Base-by-base conservation (phyloP, 768 basidiomycete species). In the Mycena belliarum region DNA sequence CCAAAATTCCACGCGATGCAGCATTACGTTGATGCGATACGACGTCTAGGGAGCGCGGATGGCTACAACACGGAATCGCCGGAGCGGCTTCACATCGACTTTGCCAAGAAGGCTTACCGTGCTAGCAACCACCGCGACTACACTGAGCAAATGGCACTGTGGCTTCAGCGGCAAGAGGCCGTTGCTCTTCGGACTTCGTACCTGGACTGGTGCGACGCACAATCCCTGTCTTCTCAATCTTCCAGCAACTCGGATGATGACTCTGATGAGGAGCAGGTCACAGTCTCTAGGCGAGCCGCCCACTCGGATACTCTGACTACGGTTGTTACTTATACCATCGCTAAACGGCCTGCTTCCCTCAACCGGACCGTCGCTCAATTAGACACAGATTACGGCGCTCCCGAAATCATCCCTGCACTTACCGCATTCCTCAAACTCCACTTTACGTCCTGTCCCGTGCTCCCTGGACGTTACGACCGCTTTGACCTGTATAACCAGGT, bases 91-190 rank as follows among this genome's bases (percentile, higher is more conserved):
- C 37, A 38, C 10, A 38, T 38, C 3, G 37, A 38, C 18, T 38
- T 38, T n/a, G 37, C 37, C 3, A 38, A 38, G 10, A 38, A 38
- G 18, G 37, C 37, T 38, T 38, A 38, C 37, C 16, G 37, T 6
- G 37, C 37, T n/a, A 38, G 37, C 37, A 38, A 38, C 18, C 37
- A n/a, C 16, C 37, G 37, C 5, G 37, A 38, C 18, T 38, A 38
- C 18, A n/a, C 18, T n/a, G 37, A 38, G 24, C 52, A 10, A 35
- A 54, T 38, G 37, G 37, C 18, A 29, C 26, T 14, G 33, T 46
- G 52, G 29, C 15, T 54, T 38, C 45, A 44, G 18, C 59, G 67
- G 14, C 69, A 70, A 21, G 73, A 75, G 37, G 64, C 68, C 1
- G 52, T 75, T 16, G 18, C 55, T 12, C 49, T 49, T 4, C 63